phyloP scores from a whole-genome alignment of 2,329 filamentous ascomycete genomes.

The Botrytis fabae region DNA sequence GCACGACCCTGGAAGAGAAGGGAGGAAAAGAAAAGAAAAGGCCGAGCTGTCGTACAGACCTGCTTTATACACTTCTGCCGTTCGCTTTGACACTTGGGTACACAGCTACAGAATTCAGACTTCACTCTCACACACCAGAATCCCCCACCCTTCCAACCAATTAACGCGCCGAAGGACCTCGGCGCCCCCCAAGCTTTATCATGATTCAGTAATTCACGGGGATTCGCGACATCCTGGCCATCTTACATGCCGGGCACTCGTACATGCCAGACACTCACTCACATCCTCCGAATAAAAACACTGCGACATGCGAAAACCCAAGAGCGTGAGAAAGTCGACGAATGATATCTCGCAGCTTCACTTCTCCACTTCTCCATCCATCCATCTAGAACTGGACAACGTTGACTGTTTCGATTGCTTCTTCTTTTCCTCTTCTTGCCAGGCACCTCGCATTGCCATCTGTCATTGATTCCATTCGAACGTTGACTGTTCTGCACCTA shows the following conservation, averaged over 20 bases:
- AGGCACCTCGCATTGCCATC: slow-evolving; percentile 9
- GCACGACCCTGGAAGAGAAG: background rate
- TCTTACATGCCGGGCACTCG: background rate
- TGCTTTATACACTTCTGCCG: background rate
- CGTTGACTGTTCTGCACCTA: background rate
- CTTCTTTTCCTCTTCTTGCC: background rate
- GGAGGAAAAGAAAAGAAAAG: background rate
- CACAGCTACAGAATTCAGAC: background rate
- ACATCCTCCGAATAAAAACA: background rate
- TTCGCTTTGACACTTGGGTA: background rate
- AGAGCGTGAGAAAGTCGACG: background rate
- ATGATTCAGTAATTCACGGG: background rate
- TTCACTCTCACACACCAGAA: background rate
- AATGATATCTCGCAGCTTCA: background rate
- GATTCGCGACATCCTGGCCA: background rate
- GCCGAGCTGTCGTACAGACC: background rate
- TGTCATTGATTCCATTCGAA: slow-evolving; percentile 4
- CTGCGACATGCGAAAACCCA: background rate
- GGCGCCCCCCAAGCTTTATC: background rate
- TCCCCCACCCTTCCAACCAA: background rate
- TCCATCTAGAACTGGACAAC: slow-evolving; percentile 2
- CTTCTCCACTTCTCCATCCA: background rate
- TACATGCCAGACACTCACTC: background rate
- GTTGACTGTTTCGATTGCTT: background rate
- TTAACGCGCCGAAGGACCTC: background rate